Evolutionary conservation across 2,329 filamentous ascomycete species (phyloP).

Genomic region (Epichloe scottii): DNA sequence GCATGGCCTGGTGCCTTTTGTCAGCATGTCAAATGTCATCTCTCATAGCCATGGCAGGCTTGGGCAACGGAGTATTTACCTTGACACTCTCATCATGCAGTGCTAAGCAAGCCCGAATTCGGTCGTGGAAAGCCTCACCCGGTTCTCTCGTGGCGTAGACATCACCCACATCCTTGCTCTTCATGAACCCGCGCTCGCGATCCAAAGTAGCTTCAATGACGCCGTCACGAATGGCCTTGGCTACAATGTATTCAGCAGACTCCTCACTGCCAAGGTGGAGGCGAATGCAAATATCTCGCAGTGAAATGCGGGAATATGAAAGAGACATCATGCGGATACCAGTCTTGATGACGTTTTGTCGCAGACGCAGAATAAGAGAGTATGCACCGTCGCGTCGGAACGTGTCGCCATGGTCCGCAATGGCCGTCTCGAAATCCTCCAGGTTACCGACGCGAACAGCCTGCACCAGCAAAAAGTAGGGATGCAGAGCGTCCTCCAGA

Average conservation of each 20-base stretch:
- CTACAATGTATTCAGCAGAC: conserved; percentile 97
- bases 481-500: conserved; percentile 76
- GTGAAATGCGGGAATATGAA: conserved; percentile 92
- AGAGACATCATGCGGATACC: conserved; percentile 98
- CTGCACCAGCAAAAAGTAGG: conserved; percentile 88
- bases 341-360: conserved; percentile 99
- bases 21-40: conserved; percentile 9
- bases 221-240: conserved; percentile 93
- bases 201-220: conserved; percentile 94
- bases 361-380: conserved; percentile 82
- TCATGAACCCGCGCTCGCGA: conserved; percentile 93
- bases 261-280: conserved; percentile 90
- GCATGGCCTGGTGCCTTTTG: conserved; percentile 59
- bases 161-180: conserved; percentile 92
- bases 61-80: conserved; percentile 39
- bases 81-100: conserved; percentile 98
- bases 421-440: conserved; percentile 80
- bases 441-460: conserved; percentile 94
- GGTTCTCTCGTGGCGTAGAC: conserved; percentile 94
- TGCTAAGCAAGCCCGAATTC: conserved; percentile 80
- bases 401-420: conserved; percentile 65
- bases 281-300: conserved; percentile 93
- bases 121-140: conserved; percentile 93
- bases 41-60: background rate
- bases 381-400: conserved; percentile 95